Conservation (phyloP, 2,329 filamentous ascomycete genomes). For the Trichoderma citrinoviride region DNA sequence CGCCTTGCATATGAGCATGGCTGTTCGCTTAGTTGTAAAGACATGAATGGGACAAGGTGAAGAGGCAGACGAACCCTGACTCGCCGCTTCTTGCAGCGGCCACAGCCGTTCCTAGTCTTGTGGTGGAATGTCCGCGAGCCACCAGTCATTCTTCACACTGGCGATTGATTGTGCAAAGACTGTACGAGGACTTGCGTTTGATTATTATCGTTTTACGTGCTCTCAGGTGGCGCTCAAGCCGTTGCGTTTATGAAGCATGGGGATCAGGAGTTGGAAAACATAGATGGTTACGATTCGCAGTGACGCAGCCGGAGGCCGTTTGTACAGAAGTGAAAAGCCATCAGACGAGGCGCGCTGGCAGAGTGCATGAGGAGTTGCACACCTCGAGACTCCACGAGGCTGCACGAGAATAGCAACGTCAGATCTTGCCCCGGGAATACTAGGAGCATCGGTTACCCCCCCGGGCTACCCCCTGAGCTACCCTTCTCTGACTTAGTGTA, state of each 20-base stretch:
- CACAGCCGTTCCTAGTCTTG: slow-evolving; percentile 10
- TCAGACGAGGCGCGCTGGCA: not conserved
- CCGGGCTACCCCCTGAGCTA: not conserved
- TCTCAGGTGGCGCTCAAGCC: not conserved
- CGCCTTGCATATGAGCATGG: not conserved
- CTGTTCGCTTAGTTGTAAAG: too few species aligned
- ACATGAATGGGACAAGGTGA: not conserved
- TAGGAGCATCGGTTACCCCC: too few species aligned
- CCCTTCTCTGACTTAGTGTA: slow-evolving; percentile 12
- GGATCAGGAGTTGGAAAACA: not conserved
- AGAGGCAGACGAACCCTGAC: slow-evolving; percentile 5
- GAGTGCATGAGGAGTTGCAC: not conserved
- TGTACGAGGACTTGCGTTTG: not conserved
- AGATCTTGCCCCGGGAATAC: slow-evolving; percentile 1
- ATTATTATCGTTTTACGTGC: not conserved
- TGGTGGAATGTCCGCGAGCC: slow-evolving; percentile 15
- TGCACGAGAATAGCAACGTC: slow-evolving; percentile 1
- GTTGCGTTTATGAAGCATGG: slow-evolving; percentile 11
- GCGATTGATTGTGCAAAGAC: not conserved
- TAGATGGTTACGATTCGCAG: not conserved
- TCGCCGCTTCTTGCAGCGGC: slow-evolving; percentile 15
- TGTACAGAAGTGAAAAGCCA: not conserved
- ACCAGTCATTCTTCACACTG: not conserved
- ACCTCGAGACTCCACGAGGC: not conserved
- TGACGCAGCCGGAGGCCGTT: not conserved